Conservation (phyloP, 2,329 filamentous ascomycete species). For the Bipolaris oryzae region DNA sequence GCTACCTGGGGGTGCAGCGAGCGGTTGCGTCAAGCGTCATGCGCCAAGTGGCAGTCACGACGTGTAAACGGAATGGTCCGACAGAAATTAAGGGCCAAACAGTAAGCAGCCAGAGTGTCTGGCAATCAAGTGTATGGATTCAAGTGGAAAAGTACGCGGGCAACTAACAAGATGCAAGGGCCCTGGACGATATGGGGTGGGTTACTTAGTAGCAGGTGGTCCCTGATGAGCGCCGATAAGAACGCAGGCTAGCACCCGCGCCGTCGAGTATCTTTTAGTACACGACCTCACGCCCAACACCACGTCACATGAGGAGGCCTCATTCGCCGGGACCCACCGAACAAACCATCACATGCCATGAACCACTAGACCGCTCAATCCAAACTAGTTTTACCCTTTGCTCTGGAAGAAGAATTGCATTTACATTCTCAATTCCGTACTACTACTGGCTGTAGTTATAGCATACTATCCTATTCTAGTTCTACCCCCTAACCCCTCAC, state of each 20-base stretch:
- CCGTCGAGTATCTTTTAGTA: neutral
- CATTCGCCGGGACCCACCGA: constrained; percentile 17
- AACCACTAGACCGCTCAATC: neutral
- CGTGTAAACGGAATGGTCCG: constrained; percentile 4
- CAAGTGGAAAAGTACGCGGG: neutral
- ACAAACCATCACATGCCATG: neutral
- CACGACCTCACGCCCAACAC: neutral
- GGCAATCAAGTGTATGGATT: neutral
- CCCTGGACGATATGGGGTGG: constrained; percentile 1
- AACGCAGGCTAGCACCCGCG: constrained; percentile 20
- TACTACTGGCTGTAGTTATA: no score
- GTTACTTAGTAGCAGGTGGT: constrained; percentile 9
- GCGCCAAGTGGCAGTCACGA: constrained; percentile 32
- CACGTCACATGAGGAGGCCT: constrained; percentile 33
- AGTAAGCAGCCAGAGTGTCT: neutral
- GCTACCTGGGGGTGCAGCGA: constrained; percentile 16
- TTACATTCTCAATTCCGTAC: no score
- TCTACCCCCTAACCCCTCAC: neutral
- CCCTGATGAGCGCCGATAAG: constrained; percentile 24
- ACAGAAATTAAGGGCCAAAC: constrained; percentile 7
- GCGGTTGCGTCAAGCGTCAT: constrained; percentile 23
- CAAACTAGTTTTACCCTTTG: no score
- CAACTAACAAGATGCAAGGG: neutral
- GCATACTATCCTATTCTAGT: neutral
- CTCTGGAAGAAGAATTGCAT: no score